Base-by-base conservation (phyloP, 495 filamentous ascomycete genomes). In the Penicillium goetzii region DNA sequence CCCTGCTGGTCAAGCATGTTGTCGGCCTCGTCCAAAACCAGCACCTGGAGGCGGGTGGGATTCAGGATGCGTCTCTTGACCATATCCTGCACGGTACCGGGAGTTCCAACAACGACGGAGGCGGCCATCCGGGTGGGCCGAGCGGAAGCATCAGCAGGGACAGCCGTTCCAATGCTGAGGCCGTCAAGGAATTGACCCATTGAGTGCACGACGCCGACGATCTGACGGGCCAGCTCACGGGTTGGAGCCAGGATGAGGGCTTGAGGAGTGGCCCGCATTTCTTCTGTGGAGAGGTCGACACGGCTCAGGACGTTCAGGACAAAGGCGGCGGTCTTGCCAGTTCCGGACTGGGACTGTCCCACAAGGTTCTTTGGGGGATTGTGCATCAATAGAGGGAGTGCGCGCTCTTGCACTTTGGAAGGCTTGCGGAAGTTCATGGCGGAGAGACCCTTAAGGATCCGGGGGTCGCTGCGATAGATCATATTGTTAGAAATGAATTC, bases 281-380 rank as follows among this genome's bases (percentile, higher is more conserved):
- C 56, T n/a, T 86, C 80, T 49, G 85, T 81, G 21, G 68, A 77
- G 50, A 92, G 80, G 65, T 98, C 90, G 67, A 97, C 74, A 53
- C 95, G 91, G 58, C 89, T 88, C 21, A 99, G 84, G 57, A 97
- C 90, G 45, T 95, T 97, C 58, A 97, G 85, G 26, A 92, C 88
- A 75, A 98, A 99, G 33, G 96, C 96, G 33, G 95, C 96, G 11
- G 96, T 99, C 80, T 99, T 99, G 61, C 96, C 96, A 15, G 96
- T 99, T 63, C 96, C 96, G 5, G 96, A 99, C 77, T 99, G 96
- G 30, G 95, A 97, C 74, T 99, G 96, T 23, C 92, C 95, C 62
- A 99, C 94, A 82, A 98, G 88, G 76, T 98, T 98, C 45, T 80
- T 84, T 0, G 94, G 90, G 17, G 93, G 93, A 67, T 96, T 84